phyloP scores from a whole-genome alignment of 1,284 basidiomycete genomes.

The Fistulina hepatica region DNA sequence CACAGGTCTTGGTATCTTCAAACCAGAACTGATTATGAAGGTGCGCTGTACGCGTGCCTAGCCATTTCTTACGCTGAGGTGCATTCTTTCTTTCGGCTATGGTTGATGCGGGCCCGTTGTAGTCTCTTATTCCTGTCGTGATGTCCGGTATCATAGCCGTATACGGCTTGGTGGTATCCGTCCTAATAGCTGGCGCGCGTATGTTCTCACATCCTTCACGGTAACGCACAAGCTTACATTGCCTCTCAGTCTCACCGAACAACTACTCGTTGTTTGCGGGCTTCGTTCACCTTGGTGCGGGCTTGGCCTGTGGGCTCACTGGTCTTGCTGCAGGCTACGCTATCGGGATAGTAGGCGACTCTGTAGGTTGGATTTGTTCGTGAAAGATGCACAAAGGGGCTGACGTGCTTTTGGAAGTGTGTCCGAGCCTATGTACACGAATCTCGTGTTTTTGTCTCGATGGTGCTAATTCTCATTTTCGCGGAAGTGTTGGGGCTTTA shows the following conservation, averaged over 20 bases:
- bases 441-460: conserved; percentile 81
- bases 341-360: conserved; percentile 94
- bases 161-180: conserved; percentile 72
- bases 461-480: conserved; percentile 90
- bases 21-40: conserved; percentile 97
- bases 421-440: conserved; percentile 74
- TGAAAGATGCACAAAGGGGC: conserved; percentile 5
- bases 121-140: conserved; percentile 88
- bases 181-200: conserved; percentile 60
- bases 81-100: conserved; percentile 3
- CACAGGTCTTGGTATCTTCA: conserved; percentile 89
- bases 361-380: conserved; percentile 47
- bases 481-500: conserved; percentile 90
- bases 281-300: conserved; percentile 91
- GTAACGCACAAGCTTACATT: conserved; percentile 9
- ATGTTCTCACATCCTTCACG: conserved; percentile 16
- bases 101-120: background rate
- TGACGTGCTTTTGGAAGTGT: conserved; percentile 32
- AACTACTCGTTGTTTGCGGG: conserved; percentile 74
- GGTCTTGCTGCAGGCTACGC: conserved; percentile 96
- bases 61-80: conserved; percentile 2
- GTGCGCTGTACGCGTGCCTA: conserved; percentile 29
- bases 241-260: conserved; percentile 45
- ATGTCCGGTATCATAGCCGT: conserved; percentile 80
- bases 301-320: conserved; percentile 84